phyloP scores from a whole-genome alignment of 495 filamentous ascomycete genomes.

The Tricharina praecox region DNA sequence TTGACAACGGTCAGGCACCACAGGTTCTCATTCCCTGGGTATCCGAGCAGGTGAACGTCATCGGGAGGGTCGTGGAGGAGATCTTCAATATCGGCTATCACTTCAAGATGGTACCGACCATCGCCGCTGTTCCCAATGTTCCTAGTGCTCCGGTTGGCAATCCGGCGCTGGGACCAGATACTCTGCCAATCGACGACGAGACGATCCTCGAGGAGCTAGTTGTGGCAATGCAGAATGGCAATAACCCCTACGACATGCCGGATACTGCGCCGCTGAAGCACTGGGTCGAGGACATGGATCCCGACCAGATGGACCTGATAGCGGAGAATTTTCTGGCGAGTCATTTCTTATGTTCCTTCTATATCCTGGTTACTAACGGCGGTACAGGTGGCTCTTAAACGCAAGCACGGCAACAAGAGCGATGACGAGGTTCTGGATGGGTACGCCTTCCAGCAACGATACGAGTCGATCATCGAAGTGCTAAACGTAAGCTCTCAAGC shows the following conservation, averaged over 20 bases:
- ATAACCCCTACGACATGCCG: background rate
- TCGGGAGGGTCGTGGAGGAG: no score
- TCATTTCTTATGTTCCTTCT: background rate
- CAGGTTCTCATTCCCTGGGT: no score
- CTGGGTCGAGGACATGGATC: background rate
- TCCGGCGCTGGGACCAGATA: background rate
- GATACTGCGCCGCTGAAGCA: background rate
- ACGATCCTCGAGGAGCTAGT: background rate
- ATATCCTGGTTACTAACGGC: background rate
- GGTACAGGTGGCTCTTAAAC: background rate
- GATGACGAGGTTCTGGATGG: background rate
- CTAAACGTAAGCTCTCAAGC: background rate
- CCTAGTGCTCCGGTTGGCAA: background rate
- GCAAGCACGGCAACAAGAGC: background rate
- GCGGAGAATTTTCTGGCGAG: slow-evolving; percentile 1
- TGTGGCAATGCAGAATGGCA: background rate
- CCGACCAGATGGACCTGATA: background rate
- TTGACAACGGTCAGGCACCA: no score
- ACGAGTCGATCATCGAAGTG: slow-evolving; percentile 1
- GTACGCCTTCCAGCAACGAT: background rate
- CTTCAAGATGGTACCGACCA: no score
- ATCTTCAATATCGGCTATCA: no score
- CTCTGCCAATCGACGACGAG: background rate
- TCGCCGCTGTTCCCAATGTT: no score
- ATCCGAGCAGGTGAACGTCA: no score